Base-by-base conservation (phyloP, 2,329 filamentous ascomycete species). In the Colletotrichum euphorbiae region DNA sequence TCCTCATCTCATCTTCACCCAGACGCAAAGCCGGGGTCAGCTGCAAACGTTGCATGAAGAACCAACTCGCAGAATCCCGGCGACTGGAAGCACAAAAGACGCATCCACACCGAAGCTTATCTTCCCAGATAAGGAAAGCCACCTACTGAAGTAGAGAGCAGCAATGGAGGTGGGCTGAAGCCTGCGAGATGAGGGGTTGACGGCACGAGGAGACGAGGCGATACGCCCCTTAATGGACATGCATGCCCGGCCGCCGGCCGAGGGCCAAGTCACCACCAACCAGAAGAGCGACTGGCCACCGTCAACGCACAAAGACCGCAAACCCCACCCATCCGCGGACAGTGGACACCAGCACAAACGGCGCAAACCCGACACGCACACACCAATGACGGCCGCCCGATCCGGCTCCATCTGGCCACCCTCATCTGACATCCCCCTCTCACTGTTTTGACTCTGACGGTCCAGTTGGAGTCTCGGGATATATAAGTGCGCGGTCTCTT, bases 301-400 rank as follows among this genome's bases (percentile, higher is more conserved):
- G 62, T 66, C 50, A 4, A 69, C 67, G 67, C 67, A 69, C 62
- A 69, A 69, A 69, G 67, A 51, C 50, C 67, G 67, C 67, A 69
- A 57, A 36, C 61, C 48, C 65, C 65, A 65, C 60, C 52, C 17
- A 21, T 40, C 57, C 46, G 43, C 58, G 36, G 58, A 19, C n/a
- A n/a, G n/a, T n/a, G n/a, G n/a, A n/a, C 58, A 33, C 45, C 54
- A 61, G 45, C 58, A 61, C 58, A 61, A 61, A 61, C 58, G 46
- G 67, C 62, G 65, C 67, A 68, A 51, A 63, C 64, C 46, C 48
- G 57, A 60, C 9, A 6, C 48, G 15, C 38, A 12, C 43, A 43
- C 24, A 43, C 63, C 62, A 69, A 67, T 69, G 48, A 61, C 55
- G 65, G 19, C 54, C 31, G 36, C 61, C 55, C 65, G 61, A 65